Conservation (phyloP, 768 basidiomycete genomes). For the Paxillus rubicundulus region DNA sequence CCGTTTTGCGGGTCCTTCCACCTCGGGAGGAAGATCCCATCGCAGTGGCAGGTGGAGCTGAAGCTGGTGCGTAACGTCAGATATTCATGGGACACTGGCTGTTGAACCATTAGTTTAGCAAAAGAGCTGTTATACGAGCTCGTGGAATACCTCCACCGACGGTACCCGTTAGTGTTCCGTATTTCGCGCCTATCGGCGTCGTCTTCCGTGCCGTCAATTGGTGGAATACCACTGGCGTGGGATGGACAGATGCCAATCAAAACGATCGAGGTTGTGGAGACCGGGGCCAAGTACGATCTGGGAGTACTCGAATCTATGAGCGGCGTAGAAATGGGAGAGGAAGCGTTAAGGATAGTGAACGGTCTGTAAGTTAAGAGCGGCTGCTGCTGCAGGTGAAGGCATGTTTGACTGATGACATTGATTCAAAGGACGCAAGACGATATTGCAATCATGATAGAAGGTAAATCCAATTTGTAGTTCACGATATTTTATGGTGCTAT, state of each 20-base stretch:
- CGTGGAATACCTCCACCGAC: constrained; percentile 61
- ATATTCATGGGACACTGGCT: not conserved
- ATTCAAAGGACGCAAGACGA: constrained; percentile 52
- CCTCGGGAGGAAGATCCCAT: constrained; percentile 41
- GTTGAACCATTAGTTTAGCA: constrained; percentile 35
- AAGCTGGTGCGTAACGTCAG: constrained; percentile 26
- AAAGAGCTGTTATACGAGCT: constrained; percentile 69
- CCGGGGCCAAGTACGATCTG: constrained; percentile 51
- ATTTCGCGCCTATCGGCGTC: constrained; percentile 39
- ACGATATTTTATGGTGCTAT: constrained; percentile 1
- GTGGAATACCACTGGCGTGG: constrained; percentile 36
- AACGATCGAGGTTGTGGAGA: constrained; percentile 51
- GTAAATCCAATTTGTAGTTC: constrained; percentile 20
- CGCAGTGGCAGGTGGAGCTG: constrained; percentile 29
- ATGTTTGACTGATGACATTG: not conserved
- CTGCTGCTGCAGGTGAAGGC: not conserved
- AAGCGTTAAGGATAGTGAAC: constrained; percentile 62
- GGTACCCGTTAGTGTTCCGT: constrained; percentile 61
- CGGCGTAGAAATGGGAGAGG: constrained; percentile 37
- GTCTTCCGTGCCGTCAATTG: constrained; percentile 15
- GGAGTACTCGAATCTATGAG: constrained; percentile 33
- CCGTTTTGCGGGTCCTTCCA: constrained; percentile 48
- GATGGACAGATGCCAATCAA: constrained; percentile 48
- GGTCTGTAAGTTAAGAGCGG: constrained; percentile 48
- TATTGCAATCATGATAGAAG: constrained; percentile 61